Percentiles rank a stretch among this genome's conserved stretches.
These are phyloP conservation scores for Boletus huronensis DNA, from an alignment of 768 basidiomycete species.

Conservation along the genomic window DNA sequence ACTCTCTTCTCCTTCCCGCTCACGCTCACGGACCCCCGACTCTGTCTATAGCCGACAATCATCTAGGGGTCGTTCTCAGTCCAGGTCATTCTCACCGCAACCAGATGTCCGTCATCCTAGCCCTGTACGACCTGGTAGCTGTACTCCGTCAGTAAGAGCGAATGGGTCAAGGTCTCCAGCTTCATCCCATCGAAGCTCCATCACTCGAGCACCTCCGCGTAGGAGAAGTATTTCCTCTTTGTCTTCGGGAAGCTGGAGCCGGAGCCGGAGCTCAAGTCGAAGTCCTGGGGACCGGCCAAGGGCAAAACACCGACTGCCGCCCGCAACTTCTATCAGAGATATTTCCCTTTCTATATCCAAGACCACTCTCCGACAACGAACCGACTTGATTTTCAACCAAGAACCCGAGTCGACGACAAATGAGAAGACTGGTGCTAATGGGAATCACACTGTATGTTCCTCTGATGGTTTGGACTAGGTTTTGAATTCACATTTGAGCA, in stretches of 20 bases:
- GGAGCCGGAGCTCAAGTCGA: slow-evolving; percentile 49
- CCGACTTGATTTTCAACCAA: slow-evolving; percentile 18
- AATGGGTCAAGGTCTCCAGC: slow-evolving; percentile 38
- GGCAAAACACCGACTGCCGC: slow-evolving; percentile 62
- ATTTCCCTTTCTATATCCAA: slow-evolving; percentile 33
- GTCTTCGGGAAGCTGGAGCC: slow-evolving; percentile 54
- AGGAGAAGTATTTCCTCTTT: slow-evolving; percentile 50
- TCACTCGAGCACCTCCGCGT: slow-evolving; percentile 31
- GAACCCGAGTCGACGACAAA: slow-evolving; percentile 30
- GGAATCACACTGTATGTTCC: slow-evolving; percentile 33
- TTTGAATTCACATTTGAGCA: slow-evolving; percentile 15
- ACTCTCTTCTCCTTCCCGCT: slow-evolving; percentile 43
- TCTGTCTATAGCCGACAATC: slow-evolving; percentile 65
- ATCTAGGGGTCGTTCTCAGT: slow-evolving; percentile 62
- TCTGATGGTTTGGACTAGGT: background rate
- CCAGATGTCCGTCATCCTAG: slow-evolving; percentile 54
- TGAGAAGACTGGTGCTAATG: slow-evolving; percentile 37
- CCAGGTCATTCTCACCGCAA: slow-evolving; percentile 56
- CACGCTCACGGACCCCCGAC: slow-evolving; percentile 55
- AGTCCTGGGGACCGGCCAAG: slow-evolving; percentile 53
- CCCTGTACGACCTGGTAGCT: slow-evolving; percentile 44
- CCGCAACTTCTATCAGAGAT: slow-evolving; percentile 39
- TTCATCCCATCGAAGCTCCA: slow-evolving; percentile 41
- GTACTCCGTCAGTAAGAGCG: slow-evolving; percentile 47
- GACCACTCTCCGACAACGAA: slow-evolving; percentile 22